Conservation (phyloP, 148 eudicot genomes). For the Simmondsia chinensis region DNA sequence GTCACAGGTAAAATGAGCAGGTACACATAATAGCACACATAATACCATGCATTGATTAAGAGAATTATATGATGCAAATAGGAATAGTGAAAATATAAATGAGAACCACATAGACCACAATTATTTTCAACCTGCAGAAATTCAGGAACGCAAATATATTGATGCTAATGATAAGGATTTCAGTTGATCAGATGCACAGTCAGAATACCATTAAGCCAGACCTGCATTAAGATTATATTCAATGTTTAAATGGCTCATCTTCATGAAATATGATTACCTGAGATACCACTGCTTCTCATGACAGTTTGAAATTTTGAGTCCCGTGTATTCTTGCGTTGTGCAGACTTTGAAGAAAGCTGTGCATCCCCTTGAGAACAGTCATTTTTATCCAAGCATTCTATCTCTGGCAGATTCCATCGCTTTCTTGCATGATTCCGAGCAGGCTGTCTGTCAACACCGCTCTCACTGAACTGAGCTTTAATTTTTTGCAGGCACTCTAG, state of each 20-base stretch:
- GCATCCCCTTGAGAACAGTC: slow-evolving; percentile 15
- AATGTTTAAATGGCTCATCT: background rate
- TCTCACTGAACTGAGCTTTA: slow-evolving; percentile 19
- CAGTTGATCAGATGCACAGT: background rate
- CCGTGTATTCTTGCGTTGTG: slow-evolving; percentile 33
- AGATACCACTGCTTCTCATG: slow-evolving; percentile 26
- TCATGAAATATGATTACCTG: slow-evolving; percentile 24
- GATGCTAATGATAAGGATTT: background rate
- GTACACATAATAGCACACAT: no score
- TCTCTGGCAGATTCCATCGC: slow-evolving; percentile 28
- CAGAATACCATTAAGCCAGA: no score
- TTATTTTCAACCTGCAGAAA: no score
- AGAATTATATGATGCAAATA: background rate
- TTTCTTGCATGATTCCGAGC: slow-evolving; percentile 19
- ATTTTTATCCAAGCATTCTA: slow-evolving; percentile 15
- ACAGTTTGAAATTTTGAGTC: slow-evolving; percentile 50
- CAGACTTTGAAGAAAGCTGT: slow-evolving; percentile 25
- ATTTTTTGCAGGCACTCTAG: slow-evolving; percentile 67
- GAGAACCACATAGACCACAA: no score
- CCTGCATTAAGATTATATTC: background rate
- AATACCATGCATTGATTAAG: no score
- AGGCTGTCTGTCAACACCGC: slow-evolving; percentile 13
- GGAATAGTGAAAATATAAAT: background rate
- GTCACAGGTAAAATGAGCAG: no score
- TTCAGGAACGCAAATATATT: no score